Base-by-base conservation (phyloP, 2,329 filamentous ascomycete species). In the Claviceps maximensis region DNA sequence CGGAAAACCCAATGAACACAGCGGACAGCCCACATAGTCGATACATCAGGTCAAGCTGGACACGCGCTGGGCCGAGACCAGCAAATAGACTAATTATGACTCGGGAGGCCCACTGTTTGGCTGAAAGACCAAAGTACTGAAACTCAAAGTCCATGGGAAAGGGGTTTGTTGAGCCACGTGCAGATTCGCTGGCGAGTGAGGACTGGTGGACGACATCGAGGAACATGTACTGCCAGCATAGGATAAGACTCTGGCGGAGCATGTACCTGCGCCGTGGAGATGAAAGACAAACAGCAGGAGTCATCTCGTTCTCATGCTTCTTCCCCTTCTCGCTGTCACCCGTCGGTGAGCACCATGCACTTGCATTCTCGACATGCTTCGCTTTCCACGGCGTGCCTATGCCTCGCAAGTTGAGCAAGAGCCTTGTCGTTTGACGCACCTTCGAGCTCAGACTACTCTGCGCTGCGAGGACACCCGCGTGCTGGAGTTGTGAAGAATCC, bases 221-320 rank as follows among this genome's bases (percentile, higher is more conserved):
- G 33, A 52, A 52, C 23, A 49, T 3, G 29, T 33, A 52, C 45
- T 52, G 51, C 51, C 51, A 52, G 36, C 44, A 9, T 8, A 29
- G 8, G 7, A 52, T 21, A 12, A 52, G 31, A 17, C 33, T n/a
- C 29, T 52, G 36, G 23, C 51, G 45, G 25, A 33, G 6, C 2
- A 48, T 13, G 10, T 21, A 48, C 2, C n/a, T 10, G 25, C 45
- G 51, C 4, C n/a, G 19, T 17, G 8, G 27, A 8, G 17, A 6
- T 6, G 40, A 9, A 13, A 12, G 21, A 42, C 40, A 2, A 25
- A 6, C 6, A 8, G 40, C 40, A 40, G 38, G n/a, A 12, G 42
- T 27, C 13, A 17, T 27, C 23, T 25, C 23, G 21, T 45, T 9
- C 12, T 45, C n/a, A n/a, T n/a, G n/a, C n/a, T n/a, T n/a, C n/a